Evolutionary conservation across 139 green algal species (phyloP).

Genomic region (Chloropicon primus): DNA sequence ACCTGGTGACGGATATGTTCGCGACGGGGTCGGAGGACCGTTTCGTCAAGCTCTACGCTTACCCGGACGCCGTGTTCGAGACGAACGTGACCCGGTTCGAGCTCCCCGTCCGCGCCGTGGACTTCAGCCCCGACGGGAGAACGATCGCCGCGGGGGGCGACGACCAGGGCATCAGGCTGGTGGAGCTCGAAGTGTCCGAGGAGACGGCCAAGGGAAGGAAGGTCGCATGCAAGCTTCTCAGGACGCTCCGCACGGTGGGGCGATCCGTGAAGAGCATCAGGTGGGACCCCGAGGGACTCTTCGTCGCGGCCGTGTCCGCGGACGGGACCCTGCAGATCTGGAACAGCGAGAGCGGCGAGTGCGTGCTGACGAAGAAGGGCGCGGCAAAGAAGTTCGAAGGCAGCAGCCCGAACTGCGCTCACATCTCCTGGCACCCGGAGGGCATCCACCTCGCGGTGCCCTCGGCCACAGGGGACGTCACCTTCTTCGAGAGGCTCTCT

Average conservation of each 20-base stretch:
- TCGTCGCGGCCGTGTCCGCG: conserved; percentile 35
- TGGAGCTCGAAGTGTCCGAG: conserved; percentile 29
- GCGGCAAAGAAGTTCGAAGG: neutral
- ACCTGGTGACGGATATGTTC: conserved; percentile 10
- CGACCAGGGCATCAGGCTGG: conserved; percentile 58
- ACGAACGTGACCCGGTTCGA: conserved; percentile 49
- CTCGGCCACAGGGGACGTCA: conserved; percentile 28
- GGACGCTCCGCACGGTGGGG: conserved; percentile 21
- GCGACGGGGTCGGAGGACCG: conserved; percentile 30
- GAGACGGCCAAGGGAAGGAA: conserved; percentile 18
- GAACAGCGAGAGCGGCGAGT: conserved; percentile 28
- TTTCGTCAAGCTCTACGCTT: conserved; percentile 31
- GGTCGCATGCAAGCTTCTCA: conserved; percentile 14
- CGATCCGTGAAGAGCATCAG: conserved; percentile 46
- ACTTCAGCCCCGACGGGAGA: conserved; percentile 41
- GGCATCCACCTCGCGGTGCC: conserved; percentile 43
- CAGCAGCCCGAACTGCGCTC: conserved; percentile 1
- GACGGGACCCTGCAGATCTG: conserved; percentile 52
- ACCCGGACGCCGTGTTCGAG: conserved; percentile 28
- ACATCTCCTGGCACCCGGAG: conserved; percentile 51
- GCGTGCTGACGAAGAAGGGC: conserved; percentile 9
- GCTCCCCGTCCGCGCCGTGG: conserved; percentile 44
- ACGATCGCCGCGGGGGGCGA: conserved; percentile 59
- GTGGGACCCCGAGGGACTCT: conserved; percentile 64
- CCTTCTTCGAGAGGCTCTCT: conserved; percentile 46